These are phyloP conservation scores for Aspergillus hancockii DNA, from an alignment of 495 filamentous ascomycete species.

Conservation along the genomic window DNA sequence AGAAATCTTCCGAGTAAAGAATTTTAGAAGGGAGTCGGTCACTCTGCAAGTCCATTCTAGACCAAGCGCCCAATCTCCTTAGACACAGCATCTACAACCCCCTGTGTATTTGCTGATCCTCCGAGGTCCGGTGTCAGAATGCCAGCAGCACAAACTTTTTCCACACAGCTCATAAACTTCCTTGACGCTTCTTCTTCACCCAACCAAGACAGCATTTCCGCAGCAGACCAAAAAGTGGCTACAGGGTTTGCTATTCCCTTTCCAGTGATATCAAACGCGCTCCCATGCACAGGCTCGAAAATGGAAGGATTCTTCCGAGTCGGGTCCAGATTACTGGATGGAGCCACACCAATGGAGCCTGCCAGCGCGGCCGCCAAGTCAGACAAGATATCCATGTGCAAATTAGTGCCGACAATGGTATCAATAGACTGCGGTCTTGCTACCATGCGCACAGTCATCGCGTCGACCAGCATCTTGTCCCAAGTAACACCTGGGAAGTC, in stretches of 20 bases:
- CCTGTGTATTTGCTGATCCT: slow-evolving; percentile 53
- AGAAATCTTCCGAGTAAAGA: too few species aligned
- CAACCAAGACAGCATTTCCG: slow-evolving; percentile 69
- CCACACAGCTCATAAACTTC: slow-evolving; percentile 58
- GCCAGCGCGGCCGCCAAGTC: slow-evolving; percentile 58
- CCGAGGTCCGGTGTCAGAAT: slow-evolving; percentile 61
- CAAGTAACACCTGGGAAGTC: slow-evolving; percentile 55
- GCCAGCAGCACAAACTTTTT: slow-evolving; percentile 59
- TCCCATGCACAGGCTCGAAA: slow-evolving; percentile 69
- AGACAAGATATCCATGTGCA: slow-evolving; percentile 59
- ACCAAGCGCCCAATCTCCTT: slow-evolving; percentile 47
- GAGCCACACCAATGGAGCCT: slow-evolving; percentile 57
- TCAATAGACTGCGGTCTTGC: slow-evolving; percentile 53
- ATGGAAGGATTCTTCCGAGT: slow-evolving; percentile 60
- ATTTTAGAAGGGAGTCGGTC: too few species aligned
- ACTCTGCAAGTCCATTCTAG: not conserved
- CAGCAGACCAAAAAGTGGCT: slow-evolving; percentile 67
- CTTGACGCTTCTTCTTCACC: slow-evolving; percentile 58
- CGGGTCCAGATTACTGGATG: slow-evolving; percentile 63
- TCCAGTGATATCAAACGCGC: slow-evolving; percentile 69
- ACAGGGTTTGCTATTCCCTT: slow-evolving; percentile 73
- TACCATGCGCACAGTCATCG: slow-evolving; percentile 59
- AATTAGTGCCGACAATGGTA: slow-evolving; percentile 58
- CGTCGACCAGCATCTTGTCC: slow-evolving; percentile 62
- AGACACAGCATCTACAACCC: slow-evolving; percentile 62